Conservation (phyloP, 345 rosid species). For the Pistacia vera region DNA sequence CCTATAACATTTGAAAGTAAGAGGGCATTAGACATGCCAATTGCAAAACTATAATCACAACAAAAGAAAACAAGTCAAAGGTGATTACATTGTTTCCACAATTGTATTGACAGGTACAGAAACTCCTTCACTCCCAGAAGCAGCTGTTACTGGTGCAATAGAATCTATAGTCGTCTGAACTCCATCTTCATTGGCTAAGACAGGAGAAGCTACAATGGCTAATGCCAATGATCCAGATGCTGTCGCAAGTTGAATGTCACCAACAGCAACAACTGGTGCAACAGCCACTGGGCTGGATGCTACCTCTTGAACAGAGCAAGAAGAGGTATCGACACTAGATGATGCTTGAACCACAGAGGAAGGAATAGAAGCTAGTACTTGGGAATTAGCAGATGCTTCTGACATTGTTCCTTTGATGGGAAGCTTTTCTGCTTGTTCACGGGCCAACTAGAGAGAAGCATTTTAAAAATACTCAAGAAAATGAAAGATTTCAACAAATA, state of each 20-base stretch:
- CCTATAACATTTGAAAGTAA: conserved; percentile 32
- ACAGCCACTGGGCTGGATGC: conserved; percentile 58
- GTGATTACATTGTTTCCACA: conserved; percentile 49
- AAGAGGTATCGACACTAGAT: conserved; percentile 39
- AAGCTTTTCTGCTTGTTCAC: conserved; percentile 61
- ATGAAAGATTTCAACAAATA: conserved; percentile 7
- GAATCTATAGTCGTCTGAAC: conserved; percentile 37
- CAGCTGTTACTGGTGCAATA: conserved; percentile 30
- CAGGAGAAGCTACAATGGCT: conserved; percentile 43
- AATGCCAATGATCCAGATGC: conserved; percentile 44
- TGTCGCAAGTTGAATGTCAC: conserved; percentile 33
- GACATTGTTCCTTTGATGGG: conserved; percentile 36
- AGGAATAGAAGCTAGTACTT: conserved; percentile 30
- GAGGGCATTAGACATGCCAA: conserved; percentile 22
- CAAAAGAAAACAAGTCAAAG: conserved; percentile 16
- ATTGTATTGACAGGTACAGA: conserved; percentile 35
- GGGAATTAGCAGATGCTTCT: conserved; percentile 32
- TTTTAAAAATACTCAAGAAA: conserved; percentile 15
- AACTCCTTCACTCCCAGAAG: conserved; percentile 46
- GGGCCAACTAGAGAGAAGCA: conserved; percentile 65
- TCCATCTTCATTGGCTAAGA: conserved; percentile 34
- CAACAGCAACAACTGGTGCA: conserved; percentile 44
- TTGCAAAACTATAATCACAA: conserved; percentile 14
- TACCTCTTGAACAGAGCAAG: conserved; percentile 38
- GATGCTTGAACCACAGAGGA: conserved; percentile 34